Evolutionary conservation across 106 monocot species (phyloP).

Genomic region (Cymbidium sinense): DNA sequence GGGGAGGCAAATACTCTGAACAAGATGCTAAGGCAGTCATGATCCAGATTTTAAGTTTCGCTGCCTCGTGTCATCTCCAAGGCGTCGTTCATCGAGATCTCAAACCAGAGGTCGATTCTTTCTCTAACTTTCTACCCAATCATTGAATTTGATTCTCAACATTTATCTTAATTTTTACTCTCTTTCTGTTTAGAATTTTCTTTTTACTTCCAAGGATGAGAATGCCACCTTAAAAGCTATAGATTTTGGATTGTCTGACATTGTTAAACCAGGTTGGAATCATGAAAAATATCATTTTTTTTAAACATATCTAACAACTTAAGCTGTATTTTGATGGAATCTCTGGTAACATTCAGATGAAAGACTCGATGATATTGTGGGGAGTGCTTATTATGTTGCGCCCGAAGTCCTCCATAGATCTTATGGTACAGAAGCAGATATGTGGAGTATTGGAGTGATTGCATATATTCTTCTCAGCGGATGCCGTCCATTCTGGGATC

Average conservation of each 20-base stretch:
- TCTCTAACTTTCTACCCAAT: neutral
- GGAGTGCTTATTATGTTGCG: too few relatives aligned
- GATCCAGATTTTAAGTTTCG: conserved; percentile 12
- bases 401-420: too few relatives aligned
- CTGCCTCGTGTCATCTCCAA: conserved; percentile 18
- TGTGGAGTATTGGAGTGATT: conserved; percentile 69
- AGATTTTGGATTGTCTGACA: conserved; percentile 44
- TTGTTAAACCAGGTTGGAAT: conserved; percentile 28
- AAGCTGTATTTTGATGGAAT: neutral
- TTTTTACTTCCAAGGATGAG: too few relatives aligned
- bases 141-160: neutral
- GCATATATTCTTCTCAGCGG: conserved; percentile 64
- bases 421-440: too few relatives aligned
- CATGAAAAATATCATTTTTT: neutral
- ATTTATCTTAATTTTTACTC: neutral
- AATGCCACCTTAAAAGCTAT: conserved; percentile 30
- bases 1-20: conserved; percentile 17
- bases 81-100: conserved; percentile 22
- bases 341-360: conserved; percentile 42
- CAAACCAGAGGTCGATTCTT: conserved; percentile 14
- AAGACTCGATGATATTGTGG: conserved; percentile 90
- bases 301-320: too few relatives aligned
- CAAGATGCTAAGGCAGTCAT: conserved; percentile 14
- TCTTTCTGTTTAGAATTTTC: neutral
- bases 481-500: conserved; percentile 65